Evolutionary conservation across 805 yeast species (phyloP), one percentile per base, ranked within the genome.

Genomic region (Candida coquimbonensis): DNA sequence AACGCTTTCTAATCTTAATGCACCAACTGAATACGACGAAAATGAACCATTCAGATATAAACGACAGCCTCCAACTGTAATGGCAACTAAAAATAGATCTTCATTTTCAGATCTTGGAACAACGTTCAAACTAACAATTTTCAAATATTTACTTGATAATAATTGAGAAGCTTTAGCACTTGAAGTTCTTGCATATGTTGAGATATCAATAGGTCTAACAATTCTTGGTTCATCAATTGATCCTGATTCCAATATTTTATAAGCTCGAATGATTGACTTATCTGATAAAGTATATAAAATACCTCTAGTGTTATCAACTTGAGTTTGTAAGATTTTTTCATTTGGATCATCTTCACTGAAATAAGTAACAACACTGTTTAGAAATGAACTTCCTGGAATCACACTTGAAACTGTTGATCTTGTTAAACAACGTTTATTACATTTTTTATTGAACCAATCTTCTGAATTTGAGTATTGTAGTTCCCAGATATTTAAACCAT

Each of bases 401-500:
- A 78, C 66, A 33, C 74, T 70, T 1, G 83, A 66, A 37, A 81
- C 63, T 0, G 72, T 81, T 53, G 77, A 77, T 65, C 78, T 80
- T 38, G 97, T 88, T 45, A 87, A 73, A 61, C 97, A 88, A 36
- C 83, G 79, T 62, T 89, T 89, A 54, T 79, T 80, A 59, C 95
- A 86, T 55, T 82, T 85, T 57, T 86, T 83, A 51, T 81, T 79
- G 61, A 88, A 88, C 87, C 96, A 91, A 45, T 87, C 83, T 40
- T 88, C 93, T 25, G 84, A 76, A 52, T 82, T 84, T 7, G 90
- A 76, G 61, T 93, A 93, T 48, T 79, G 81, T 45, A 93, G 69
- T 59, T 87, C 91, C 96, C 96, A 93, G 38, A 93, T 72, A 54
- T 90, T 80, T 34, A 72, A 66, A 2, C 89, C 91, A 53, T 86